Evolutionary conservation across 352 stramenopile genomes (phyloP).

Genomic region (Globisporangium paddicum): DNA sequence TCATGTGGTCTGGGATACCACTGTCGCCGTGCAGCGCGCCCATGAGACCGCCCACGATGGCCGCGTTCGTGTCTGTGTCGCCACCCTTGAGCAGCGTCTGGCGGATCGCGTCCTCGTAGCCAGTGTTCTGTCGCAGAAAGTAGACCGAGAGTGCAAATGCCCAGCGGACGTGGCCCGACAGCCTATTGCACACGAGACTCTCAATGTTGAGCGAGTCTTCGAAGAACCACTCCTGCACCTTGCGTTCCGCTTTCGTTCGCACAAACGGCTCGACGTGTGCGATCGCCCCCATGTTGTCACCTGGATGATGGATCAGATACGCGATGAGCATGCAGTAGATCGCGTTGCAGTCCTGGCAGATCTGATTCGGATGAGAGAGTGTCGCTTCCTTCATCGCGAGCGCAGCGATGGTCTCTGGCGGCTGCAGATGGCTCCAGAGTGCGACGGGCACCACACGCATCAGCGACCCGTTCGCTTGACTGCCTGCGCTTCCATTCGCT

Average conservation of each 20-base stretch:
- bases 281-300: constrained; percentile 31
- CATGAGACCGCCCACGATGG: constrained; percentile 45
- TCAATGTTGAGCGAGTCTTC: constrained; percentile 36
- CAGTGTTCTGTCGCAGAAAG: constrained; percentile 32
- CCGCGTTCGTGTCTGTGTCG: constrained; percentile 60
- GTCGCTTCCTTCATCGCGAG: constrained; percentile 33
- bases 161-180: constrained; percentile 44
- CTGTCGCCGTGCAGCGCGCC: constrained; percentile 42
- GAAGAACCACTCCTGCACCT: constrained; percentile 38
- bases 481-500: constrained; percentile 17
- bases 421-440: constrained; percentile 27
- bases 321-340: constrained; percentile 52
- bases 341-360: constrained; percentile 58
- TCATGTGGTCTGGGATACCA: constrained; percentile 39
- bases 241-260: constrained; percentile 15
- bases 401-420: constrained; percentile 22
- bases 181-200: constrained; percentile 23
- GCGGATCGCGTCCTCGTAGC: constrained; percentile 41
- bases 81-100: constrained; percentile 47
- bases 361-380: constrained; percentile 42
- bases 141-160: constrained; percentile 43
- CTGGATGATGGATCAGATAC: constrained; percentile 33
- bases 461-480: constrained; percentile 49
- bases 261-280: constrained; percentile 32
- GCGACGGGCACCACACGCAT: constrained; percentile 48